Evolutionary conservation across 257 asterid species (phyloP), one percentile per base, ranked within the genome.

Genomic region (Salvia splendens): DNA sequence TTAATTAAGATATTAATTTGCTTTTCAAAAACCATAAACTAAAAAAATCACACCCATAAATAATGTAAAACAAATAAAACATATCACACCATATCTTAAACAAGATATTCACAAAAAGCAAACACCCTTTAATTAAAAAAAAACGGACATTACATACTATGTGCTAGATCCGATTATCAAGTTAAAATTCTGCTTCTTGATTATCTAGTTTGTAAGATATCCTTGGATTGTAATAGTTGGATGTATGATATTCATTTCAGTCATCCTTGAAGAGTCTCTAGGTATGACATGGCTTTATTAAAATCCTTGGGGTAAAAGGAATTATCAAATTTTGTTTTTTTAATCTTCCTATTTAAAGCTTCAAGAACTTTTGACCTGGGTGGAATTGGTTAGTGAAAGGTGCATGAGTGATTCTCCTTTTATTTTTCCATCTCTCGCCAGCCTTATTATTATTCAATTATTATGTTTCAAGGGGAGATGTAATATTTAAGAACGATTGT

Each of bases 401-500:
- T 63, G 49, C 65, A 60, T 12, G 38, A 5, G 53, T 52, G 56
- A 48, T 17, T 24, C 38, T 36, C 30, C 17, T 49, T 35, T 40
- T 42, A 20, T 24, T 42, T 67, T 58, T 5, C 61, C 67, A 46
- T 67, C 15, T 17, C 54, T 55, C 40, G 16, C 43, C 72, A 60
- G 58, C 41, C 54, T 53, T 57, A 51, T 55, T 65, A 36, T 47
- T 64, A 61, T 62, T 20, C 35, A 54, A n/a, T 35, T 14, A 2
- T 53, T 65, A 28, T 14, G 12, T 73, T 58, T 75, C 43, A 64
- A 35, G 51, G 67, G 61, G 59, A 49, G 52, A 78, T 67, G n/a
- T 70, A 62, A 78, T 59, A 17, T 76, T 63, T 59, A 40, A 38
- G 20, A 45, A 65, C 61, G 57, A 72, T 28, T 53, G 43, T 65